Percentiles rank a stretch among this genome's conserved stretches.
These are phyloP conservation scores for Taxawa tesnikishii DNA, from an alignment of 2,329 filamentous ascomycete species.

Conservation along the genomic window DNA sequence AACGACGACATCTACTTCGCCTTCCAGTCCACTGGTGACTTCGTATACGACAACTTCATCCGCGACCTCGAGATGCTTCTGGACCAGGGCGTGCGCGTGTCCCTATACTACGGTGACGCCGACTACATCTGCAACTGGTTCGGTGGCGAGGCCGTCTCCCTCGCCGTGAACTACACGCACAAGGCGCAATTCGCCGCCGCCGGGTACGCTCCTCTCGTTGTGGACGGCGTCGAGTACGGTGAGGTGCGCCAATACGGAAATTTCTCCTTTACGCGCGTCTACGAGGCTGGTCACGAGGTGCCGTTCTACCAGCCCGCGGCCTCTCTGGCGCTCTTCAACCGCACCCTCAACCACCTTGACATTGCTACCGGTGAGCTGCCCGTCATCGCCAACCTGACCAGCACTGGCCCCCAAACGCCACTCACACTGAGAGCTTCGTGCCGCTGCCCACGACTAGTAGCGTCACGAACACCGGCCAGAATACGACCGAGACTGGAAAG, in stretches of 20 bases:
- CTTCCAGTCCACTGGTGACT: conserved; percentile 46
- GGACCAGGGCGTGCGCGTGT: conserved; percentile 23
- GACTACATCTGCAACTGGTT: conserved; percentile 30
- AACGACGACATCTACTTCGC: conserved; percentile 37
- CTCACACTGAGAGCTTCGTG: conserved; percentile 26
- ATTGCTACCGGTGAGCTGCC: conserved; percentile 21
- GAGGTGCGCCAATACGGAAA: conserved; percentile 22
- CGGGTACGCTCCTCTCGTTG: conserved; percentile 18
- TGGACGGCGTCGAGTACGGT: conserved; percentile 26
- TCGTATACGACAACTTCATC: conserved; percentile 48
- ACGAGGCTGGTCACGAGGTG: conserved; percentile 28
- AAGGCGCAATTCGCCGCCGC: conserved; percentile 15
- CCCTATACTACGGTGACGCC: conserved; percentile 22
- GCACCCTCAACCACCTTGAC: conserved; percentile 22
- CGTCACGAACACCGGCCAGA: no score
- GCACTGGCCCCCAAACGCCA: conserved; percentile 23
- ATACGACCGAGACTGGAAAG: no score
- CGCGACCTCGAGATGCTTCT: conserved; percentile 29
- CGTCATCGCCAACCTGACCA: conserved; percentile 22
- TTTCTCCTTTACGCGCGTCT: conserved; percentile 17
- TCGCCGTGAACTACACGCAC: conserved; percentile 27
- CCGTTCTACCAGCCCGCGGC: conserved; percentile 27
- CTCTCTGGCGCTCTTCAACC: conserved; percentile 21
- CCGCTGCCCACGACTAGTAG: conserved; percentile 19
- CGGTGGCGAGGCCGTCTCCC: conserved; percentile 39